Conservation (phyloP, 2,329 filamentous ascomycete genomes). For the Trichophyton simii region DNA sequence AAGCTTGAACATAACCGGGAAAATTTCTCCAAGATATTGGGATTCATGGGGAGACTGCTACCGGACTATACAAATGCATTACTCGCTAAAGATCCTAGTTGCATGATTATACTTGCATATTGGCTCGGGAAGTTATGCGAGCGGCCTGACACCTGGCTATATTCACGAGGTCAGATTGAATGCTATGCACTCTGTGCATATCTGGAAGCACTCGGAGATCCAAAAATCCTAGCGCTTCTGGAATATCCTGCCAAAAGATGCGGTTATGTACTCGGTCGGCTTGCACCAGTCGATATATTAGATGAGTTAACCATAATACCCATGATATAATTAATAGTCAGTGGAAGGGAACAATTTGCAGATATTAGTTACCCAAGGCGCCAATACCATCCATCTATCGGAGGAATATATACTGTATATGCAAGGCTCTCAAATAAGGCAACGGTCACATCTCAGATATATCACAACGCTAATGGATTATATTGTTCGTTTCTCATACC, state of each 20-base stretch:
- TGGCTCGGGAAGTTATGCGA: conserved; percentile 24
- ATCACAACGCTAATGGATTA: neutral
- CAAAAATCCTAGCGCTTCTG: conserved; percentile 19
- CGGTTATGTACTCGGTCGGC: conserved; percentile 18
- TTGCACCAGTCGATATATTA: neutral
- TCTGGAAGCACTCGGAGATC: conserved; percentile 21
- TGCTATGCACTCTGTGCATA: conserved; percentile 28
- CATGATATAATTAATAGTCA: neutral
- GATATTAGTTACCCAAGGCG: no score
- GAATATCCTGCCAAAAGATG: conserved; percentile 24
- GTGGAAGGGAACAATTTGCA: neutral
- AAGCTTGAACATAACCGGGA: conserved; percentile 16
- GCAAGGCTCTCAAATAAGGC: neutral
- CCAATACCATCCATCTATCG: neutral
- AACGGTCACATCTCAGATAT: neutral
- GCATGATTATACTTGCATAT: conserved; percentile 24
- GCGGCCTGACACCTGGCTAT: conserved; percentile 21
- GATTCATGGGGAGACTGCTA: conserved; percentile 26
- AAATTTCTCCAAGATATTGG: conserved; percentile 19
- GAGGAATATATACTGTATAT: neutral
- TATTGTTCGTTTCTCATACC: neutral
- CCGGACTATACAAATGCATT: conserved; percentile 21
- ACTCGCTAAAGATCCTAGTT: conserved; percentile 21
- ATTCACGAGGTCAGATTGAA: conserved; percentile 22
- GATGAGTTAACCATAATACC: neutral